These are phyloP conservation scores for Aspergillus sp. DNA, from an alignment of 2,329 filamentous ascomycete species.

Conservation along the genomic window DNA sequence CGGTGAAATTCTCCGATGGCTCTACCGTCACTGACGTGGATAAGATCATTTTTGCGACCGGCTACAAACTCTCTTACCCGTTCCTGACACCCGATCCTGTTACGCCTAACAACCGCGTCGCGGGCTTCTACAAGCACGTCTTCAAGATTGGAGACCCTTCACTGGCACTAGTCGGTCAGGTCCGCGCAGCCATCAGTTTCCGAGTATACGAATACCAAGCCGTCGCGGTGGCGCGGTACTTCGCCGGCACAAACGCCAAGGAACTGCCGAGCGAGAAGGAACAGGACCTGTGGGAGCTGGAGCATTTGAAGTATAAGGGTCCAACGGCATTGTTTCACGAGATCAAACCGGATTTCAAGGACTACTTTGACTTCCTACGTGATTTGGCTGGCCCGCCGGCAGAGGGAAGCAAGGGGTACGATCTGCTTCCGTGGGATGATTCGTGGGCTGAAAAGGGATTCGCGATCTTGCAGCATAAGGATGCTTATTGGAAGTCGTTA, in stretches of 20 bases:
- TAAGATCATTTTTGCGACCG: neutral
- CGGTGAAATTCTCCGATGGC: neutral
- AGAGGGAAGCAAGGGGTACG: constrained; percentile 34
- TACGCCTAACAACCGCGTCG: constrained; percentile 24
- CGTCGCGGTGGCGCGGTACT: constrained; percentile 29
- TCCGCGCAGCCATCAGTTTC: constrained; percentile 29
- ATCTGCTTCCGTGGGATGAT: constrained; percentile 39
- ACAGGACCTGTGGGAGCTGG: constrained; percentile 15
- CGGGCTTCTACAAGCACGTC: constrained; percentile 32
- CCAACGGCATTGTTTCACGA: constrained; percentile 22
- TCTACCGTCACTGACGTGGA: neutral
- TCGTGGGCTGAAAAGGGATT: constrained; percentile 30
- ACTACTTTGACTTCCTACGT: constrained; percentile 42
- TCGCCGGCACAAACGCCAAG: constrained; percentile 22
- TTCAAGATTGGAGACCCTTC: constrained; percentile 30
- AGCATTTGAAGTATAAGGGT: neutral
- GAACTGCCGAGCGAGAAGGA: constrained; percentile 19
- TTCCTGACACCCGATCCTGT: constrained; percentile 23
- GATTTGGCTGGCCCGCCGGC: constrained; percentile 41
- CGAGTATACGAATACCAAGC: constrained; percentile 34
- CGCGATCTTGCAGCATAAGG: constrained; percentile 19
- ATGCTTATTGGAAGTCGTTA: constrained; percentile 19
- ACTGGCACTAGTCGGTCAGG: constrained; percentile 30
- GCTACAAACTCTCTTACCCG: neutral
- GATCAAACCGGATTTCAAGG: constrained; percentile 35